Evolutionary conservation across 257 asterid species (phyloP), one percentile per base, ranked within the genome.

Genomic region (Nyctanthes arbortristis): DNA sequence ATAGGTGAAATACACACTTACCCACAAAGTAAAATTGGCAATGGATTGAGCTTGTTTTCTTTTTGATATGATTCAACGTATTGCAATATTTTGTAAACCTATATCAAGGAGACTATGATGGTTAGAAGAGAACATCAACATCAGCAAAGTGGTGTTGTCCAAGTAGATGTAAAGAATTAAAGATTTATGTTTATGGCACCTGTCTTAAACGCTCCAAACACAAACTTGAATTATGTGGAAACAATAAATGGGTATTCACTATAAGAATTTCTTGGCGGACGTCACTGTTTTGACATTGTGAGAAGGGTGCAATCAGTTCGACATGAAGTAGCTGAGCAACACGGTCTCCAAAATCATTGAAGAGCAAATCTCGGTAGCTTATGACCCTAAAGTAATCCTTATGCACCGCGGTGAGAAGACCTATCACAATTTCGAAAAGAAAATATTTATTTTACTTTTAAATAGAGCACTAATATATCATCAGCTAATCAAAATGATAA

Each of bases 341-440:
- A 31, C 99, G 96, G 76, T 94, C 99, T 28, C 97, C 99, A 54
- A 91, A 94, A 85, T 91, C 99, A 79, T 94, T 91, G 85, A 94
- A 94, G 60, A 91, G 97, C 81, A 94, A 73, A 73, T 88, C 97
- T 31, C 80, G 82, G 80, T 94, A 96, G 81, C 67, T 80, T 77
- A 91, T 85, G 78, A 94, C 81, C 79, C 77, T 86, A 75, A 91
- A 92, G 74, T 82, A 77, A 77, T 94, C 99, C 90, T 88, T 87
- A 45, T 86, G 99, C 35, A 93, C 84, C 11, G 99, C 96, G 32
- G 96, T 94, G 75, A 94, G 80, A 71, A 94, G 80, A 75, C 99
- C 99, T 94, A 72, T 20, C 28, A 34, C 69, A 55, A 72, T 36
- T 40, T 61, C 60, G 63, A 70, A 63, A 70, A 52, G 13, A 40